phyloP scores from a whole-genome alignment of 2,329 filamentous ascomycete species.

The Paecilomyces niveus region DNA sequence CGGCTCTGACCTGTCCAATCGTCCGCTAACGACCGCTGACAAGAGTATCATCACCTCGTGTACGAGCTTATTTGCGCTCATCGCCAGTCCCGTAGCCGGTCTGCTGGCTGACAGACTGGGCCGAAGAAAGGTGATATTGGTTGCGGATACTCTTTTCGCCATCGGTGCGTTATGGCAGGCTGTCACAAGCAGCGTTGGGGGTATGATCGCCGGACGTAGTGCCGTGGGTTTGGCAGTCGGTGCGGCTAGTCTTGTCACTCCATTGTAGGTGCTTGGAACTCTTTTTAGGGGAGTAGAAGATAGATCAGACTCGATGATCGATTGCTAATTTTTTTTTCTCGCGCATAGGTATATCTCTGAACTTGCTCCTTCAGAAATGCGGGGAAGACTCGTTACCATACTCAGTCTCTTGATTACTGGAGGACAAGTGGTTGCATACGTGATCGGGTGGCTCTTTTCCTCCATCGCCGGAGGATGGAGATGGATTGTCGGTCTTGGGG shows the following conservation, averaged over 20 bases:
- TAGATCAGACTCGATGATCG: background rate
- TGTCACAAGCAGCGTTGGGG: conserved; percentile 31
- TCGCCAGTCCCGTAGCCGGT: conserved; percentile 50
- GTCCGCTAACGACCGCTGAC: conserved; percentile 46
- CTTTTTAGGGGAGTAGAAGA: background rate
- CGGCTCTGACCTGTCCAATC: conserved; percentile 45
- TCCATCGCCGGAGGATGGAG: conserved; percentile 65
- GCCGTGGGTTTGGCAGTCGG: conserved; percentile 43
- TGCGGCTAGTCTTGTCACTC: conserved; percentile 65
- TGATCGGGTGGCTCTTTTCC: conserved; percentile 69
- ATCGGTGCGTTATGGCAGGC: conserved; percentile 40
- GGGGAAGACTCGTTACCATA: conserved; percentile 75
- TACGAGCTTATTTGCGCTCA: conserved; percentile 51
- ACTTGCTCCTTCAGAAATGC: conserved; percentile 65
- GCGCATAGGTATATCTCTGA: conserved; percentile 67
- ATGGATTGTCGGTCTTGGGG: conserved; percentile 86
- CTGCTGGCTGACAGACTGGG: conserved; percentile 45
- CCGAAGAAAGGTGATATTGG: conserved; percentile 41
- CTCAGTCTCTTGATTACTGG: conserved; percentile 77
- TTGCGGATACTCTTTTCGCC: conserved; percentile 39
- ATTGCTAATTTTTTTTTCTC: background rate
- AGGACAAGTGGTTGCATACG: conserved; percentile 82
- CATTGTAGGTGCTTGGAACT: conserved; percentile 45
- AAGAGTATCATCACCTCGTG: conserved; percentile 53
- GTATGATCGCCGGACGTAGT: conserved; percentile 41